Evolutionary conservation across 257 asterid species (phyloP).

Genomic region (Cruciata laevipes): DNA sequence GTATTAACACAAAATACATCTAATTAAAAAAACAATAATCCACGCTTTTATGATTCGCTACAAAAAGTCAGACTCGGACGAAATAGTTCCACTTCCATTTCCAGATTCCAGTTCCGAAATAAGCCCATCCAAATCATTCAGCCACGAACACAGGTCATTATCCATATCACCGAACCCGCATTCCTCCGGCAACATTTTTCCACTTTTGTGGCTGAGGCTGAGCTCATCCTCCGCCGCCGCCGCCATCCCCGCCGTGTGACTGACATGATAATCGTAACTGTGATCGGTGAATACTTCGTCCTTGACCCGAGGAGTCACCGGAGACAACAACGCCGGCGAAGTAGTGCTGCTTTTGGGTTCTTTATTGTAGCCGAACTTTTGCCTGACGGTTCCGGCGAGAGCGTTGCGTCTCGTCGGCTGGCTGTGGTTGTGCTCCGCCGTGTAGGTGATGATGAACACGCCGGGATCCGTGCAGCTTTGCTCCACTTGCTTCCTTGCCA

Average conservation of each 20-base stretch:
- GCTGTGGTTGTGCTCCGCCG: conserved; percentile 89
- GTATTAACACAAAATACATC: neutral
- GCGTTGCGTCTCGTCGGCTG: conserved; percentile 77
- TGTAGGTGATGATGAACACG: conserved; percentile 60
- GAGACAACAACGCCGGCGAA: conserved; percentile 16
- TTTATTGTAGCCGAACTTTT: conserved; percentile 47
- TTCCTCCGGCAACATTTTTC: conserved; percentile 21
- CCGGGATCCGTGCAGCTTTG: conserved; percentile 67
- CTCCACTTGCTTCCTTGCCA: conserved; percentile 92
- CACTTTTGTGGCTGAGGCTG: neutral
- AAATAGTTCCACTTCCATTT: neutral
- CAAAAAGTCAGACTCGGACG: neutral
- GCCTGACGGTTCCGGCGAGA: conserved; percentile 75
- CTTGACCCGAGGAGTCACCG: conserved; percentile 7
- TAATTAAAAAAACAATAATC: neutral
- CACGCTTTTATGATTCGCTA: conserved; percentile 5
- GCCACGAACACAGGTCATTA: conserved; percentile 56
- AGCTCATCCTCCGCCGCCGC: neutral
- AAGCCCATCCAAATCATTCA: conserved; percentile 50
- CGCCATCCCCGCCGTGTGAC: neutral
- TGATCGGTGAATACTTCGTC: conserved; percentile 3
- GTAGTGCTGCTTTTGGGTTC: conserved; percentile 1
- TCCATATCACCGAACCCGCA: conserved; percentile 25
- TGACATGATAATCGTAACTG: neutral
- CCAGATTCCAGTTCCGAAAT: conserved; percentile 10